Percentiles rank a stretch among this genome's conserved stretches.
These are phyloP conservation scores for Malassezia sp. DNA, from an alignment of 1,284 basidiomycete species.

Conservation along the genomic window DNA sequence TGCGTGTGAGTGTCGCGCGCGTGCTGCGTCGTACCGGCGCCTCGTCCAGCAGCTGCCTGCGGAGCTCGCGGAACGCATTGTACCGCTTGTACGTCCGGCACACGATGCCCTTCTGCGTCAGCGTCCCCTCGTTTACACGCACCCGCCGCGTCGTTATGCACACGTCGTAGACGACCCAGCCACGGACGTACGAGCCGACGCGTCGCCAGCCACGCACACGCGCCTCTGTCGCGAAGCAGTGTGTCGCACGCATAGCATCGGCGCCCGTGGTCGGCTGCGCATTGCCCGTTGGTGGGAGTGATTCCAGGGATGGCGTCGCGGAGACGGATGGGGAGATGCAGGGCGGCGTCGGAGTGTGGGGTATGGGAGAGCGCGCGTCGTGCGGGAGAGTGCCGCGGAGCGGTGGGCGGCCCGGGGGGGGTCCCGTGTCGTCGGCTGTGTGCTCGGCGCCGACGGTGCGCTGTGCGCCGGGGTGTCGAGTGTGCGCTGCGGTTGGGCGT, in stretches of 20 bases:
- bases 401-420: no score
- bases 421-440: no score
- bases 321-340: no score
- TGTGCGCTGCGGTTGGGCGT: no score
- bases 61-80: slow-evolving; percentile 6
- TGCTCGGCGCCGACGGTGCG: no score
- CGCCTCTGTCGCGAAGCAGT: slow-evolving; percentile 6
- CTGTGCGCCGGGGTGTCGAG: no score
- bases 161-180: slow-evolving; percentile 37
- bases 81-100: slow-evolving; percentile 6
- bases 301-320: neutral
- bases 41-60: neutral
- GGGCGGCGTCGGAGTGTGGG: neutral
- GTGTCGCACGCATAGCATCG: neutral
- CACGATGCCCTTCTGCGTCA: slow-evolving; percentile 3
- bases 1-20: no score
- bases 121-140: neutral
- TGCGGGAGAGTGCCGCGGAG: neutral
- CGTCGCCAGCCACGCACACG: slow-evolving; percentile 32
- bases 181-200: slow-evolving; percentile 28
- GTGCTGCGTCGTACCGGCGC: slow-evolving; percentile 16
- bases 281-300: neutral
- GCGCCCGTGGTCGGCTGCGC: neutral
- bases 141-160: slow-evolving; percentile 23
- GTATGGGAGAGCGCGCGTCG: neutral